Evolutionary conservation across 192 early-diverging fungal genomes (phyloP).

Genomic region (Lunasporangiospora selenospora): DNA sequence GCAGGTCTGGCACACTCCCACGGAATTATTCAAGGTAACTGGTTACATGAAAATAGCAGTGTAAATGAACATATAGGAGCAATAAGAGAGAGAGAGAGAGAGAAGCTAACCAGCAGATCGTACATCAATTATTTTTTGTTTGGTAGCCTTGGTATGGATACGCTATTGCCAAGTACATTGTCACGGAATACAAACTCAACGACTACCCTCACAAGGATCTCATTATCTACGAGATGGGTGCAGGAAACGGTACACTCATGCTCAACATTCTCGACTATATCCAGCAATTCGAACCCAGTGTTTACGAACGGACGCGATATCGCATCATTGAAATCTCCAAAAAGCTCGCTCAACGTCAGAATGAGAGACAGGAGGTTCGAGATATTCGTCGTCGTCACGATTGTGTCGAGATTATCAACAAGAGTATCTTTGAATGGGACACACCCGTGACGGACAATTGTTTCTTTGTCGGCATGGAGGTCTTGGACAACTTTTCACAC

Average conservation of each 20-base stretch:
- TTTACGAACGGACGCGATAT: slow-evolving; percentile 85
- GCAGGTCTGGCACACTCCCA: slow-evolving; percentile 99
- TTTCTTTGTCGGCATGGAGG: slow-evolving; percentile 97
- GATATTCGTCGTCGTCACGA: slow-evolving; percentile 51
- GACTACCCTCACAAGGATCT: slow-evolving; percentile 68
- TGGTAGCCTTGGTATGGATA: slow-evolving; percentile 89
- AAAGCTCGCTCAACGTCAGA: slow-evolving; percentile 76
- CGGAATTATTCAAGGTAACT: slow-evolving; percentile 89
- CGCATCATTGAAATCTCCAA: slow-evolving; percentile 92
- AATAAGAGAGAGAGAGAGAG: too few species aligned
- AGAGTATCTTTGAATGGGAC: slow-evolving; percentile 93
- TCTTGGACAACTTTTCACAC: slow-evolving; percentile 98
- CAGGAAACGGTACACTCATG: slow-evolving; percentile 97
- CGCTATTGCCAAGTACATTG: slow-evolving; percentile 89
- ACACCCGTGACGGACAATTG: slow-evolving; percentile 72
- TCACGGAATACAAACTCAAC: slow-evolving; percentile 76
- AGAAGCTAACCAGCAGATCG: too few species aligned
- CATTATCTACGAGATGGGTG: slow-evolving; percentile 94
- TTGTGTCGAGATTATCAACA: slow-evolving; percentile 84
- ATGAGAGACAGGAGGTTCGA: slow-evolving; percentile 56
- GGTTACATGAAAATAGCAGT: too few species aligned
- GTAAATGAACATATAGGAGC: too few species aligned
- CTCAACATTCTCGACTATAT: slow-evolving; percentile 91
- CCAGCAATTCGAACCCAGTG: slow-evolving; percentile 73
- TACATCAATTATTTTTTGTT: slow-evolving; percentile 1